phyloP scores from a whole-genome alignment of 331 rosid species.

The Telfairia occidentalis region DNA sequence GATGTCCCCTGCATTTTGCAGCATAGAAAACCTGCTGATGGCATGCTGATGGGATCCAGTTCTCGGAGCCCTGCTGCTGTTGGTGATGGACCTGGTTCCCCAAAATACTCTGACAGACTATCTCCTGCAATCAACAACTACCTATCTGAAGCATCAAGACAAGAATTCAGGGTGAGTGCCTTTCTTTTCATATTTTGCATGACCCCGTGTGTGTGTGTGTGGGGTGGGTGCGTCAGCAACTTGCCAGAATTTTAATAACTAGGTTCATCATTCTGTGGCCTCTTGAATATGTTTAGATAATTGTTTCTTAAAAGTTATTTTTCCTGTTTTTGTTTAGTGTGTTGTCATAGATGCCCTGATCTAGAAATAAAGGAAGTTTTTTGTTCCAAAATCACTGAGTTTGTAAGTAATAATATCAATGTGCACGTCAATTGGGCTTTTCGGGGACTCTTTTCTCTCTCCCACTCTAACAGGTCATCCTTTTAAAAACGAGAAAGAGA shows the following conservation, averaged over 20 bases:
- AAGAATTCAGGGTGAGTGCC: slow-evolving; percentile 82
- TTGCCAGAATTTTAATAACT: neutral
- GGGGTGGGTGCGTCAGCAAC: neutral
- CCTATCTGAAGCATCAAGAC: slow-evolving; percentile 94
- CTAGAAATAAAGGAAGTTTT: neutral
- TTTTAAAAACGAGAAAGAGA: too few relatives aligned
- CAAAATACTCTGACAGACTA: slow-evolving; percentile 91
- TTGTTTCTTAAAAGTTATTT: neutral
- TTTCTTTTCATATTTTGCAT: slow-evolving; percentile 12
- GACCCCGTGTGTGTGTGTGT: neutral
- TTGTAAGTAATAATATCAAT: neutral
- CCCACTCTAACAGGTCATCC: too few relatives aligned
- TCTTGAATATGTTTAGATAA: too few relatives aligned
- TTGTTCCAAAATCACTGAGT: neutral
- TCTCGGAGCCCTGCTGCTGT: slow-evolving; percentile 88
- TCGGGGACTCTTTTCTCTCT: too few relatives aligned
- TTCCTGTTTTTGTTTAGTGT: slow-evolving; percentile 12
- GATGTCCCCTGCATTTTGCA: slow-evolving; percentile 24
- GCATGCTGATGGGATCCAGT: slow-evolving; percentile 85
- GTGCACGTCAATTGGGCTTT: neutral
- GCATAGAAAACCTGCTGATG: slow-evolving; percentile 94
- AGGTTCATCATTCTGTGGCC: too few relatives aligned
- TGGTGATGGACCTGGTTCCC: slow-evolving; percentile 85
- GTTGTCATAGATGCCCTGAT: neutral
- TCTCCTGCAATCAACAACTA: slow-evolving; percentile 95